A percentile compares a stretch with the other conserved stretches of the same genome.
These are phyloP conservation scores for Laburnicola sp. DNA, from an alignment of 2,329 filamentous ascomycete genomes.

Conservation along the genomic window DNA sequence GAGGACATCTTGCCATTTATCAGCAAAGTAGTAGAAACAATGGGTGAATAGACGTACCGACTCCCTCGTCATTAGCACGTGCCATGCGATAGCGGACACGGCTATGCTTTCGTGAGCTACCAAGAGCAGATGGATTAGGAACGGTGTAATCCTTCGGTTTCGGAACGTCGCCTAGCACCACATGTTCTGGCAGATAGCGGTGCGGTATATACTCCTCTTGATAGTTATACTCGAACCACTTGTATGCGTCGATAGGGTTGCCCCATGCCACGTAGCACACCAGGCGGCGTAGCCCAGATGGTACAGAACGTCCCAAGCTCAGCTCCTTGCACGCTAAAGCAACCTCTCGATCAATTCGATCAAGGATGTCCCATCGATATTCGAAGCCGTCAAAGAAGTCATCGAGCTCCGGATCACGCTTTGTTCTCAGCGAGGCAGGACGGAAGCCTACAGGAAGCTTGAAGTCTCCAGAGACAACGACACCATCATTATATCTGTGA, in stretches of 20 bases:
- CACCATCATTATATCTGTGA: slow-evolving; percentile 22
- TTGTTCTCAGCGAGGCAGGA: slow-evolving; percentile 13
- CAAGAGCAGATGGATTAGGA: slow-evolving; percentile 14
- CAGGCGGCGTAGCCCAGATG: slow-evolving; percentile 19
- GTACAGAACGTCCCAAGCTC: slow-evolving; percentile 11
- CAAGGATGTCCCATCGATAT: slow-evolving; percentile 28
- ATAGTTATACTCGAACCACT: slow-evolving; percentile 36
- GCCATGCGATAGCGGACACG: slow-evolving; percentile 31
- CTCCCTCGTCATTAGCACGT: slow-evolving; percentile 27
- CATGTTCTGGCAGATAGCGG: slow-evolving; percentile 33
- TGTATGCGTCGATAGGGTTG: slow-evolving; percentile 36
- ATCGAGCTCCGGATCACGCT: slow-evolving; percentile 26
- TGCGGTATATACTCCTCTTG: slow-evolving; percentile 29
- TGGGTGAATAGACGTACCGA: slow-evolving; percentile 28
- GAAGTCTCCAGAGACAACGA: slow-evolving; percentile 20
- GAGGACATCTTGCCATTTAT: slow-evolving; percentile 31
- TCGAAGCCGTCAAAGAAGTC: slow-evolving; percentile 30
- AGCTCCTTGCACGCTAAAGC: slow-evolving; percentile 14
- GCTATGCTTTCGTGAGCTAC: slow-evolving; percentile 11
- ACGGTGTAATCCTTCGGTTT: slow-evolving; percentile 17
- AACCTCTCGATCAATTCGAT: slow-evolving; percentile 28
- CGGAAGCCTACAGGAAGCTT: slow-evolving; percentile 14
- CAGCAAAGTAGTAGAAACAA: too few species aligned
- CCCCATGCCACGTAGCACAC: slow-evolving; percentile 31
- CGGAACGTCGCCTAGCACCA: slow-evolving; percentile 24